phyloP scores from a whole-genome alignment of 2,329 filamentous ascomycete species.

The Penicillium sp. region DNA sequence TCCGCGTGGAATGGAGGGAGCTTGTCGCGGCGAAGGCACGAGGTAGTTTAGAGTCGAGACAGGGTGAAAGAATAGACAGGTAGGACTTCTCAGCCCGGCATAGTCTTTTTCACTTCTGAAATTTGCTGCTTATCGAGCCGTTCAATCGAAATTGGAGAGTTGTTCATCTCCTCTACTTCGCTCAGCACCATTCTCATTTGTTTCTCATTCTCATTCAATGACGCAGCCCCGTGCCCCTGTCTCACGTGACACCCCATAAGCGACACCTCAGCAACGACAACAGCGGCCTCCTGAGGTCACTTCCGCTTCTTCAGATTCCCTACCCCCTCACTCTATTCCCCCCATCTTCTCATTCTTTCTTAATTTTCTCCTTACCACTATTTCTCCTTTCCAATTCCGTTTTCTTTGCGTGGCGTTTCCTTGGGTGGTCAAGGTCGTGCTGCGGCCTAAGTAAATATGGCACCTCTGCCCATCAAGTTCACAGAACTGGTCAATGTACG shows the following conservation, averaged over 20 bases:
- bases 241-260: slow-evolving; percentile 38
- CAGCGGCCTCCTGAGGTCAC: slow-evolving; percentile 42
- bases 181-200: background rate
- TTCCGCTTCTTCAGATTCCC: slow-evolving; percentile 34
- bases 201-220: background rate
- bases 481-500: slow-evolving; percentile 79
- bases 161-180: too few species aligned
- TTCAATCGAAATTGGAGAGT: too few species aligned
- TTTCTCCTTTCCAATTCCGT: slow-evolving; percentile 19
- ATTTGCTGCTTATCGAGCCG: too few species aligned
- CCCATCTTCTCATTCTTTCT: slow-evolving; percentile 21
- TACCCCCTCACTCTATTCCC: slow-evolving; percentile 18
- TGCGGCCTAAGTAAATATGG: slow-evolving; percentile 49
- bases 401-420: slow-evolving; percentile 39
- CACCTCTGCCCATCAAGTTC: slow-evolving; percentile 84
- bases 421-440: slow-evolving; percentile 44
- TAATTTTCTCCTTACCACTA: slow-evolving; percentile 8
- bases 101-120: too few species aligned
- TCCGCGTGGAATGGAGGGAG: background rate
- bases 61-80: background rate
- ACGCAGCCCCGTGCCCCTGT: slow-evolving; percentile 17
- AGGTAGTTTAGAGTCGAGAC: background rate
- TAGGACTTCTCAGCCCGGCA: too few species aligned
- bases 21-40: background rate
- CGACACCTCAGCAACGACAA: slow-evolving; percentile 43